phyloP scores from a whole-genome alignment of 2,329 filamentous ascomycete genomes.

The Aspergillus phoenicis region DNA sequence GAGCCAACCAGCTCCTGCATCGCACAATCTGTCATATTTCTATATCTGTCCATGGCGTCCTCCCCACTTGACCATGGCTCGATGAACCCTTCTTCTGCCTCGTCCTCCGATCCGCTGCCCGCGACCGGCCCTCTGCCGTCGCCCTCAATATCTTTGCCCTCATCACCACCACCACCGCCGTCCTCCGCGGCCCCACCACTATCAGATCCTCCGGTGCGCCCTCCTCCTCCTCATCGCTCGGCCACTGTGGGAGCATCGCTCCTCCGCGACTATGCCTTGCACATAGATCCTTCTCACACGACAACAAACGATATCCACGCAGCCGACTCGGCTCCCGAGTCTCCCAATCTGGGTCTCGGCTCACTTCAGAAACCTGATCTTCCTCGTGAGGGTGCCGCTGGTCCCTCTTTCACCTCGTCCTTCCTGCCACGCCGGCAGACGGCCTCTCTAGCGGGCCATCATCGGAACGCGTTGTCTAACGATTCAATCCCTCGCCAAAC shows the following conservation, averaged over 20 bases:
- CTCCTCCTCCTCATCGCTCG: conserved; percentile 25
- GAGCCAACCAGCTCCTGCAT: conserved; percentile 1
- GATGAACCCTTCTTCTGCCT: conserved; percentile 17
- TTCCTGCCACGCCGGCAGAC: conserved; percentile 40
- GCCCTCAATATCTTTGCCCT: conserved; percentile 18
- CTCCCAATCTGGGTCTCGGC: conserved; percentile 23
- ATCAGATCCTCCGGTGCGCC: conserved; percentile 30
- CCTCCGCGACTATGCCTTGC: conserved; percentile 47
- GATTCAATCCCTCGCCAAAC: conserved; percentile 76
- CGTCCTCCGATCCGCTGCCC: conserved; percentile 15
- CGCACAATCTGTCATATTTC: neutral
- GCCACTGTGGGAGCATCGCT: conserved; percentile 41
- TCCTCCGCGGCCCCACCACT: conserved; percentile 27
- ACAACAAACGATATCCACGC: conserved; percentile 37
- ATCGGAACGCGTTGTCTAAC: conserved; percentile 59
- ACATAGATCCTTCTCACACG: conserved; percentile 47
- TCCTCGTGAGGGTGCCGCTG: conserved; percentile 29
- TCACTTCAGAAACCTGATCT: conserved; percentile 24
- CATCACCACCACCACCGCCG: conserved; percentile 22
- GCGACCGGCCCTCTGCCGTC: conserved; percentile 16
- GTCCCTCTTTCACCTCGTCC: conserved; percentile 31
- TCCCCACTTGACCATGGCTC: conserved; percentile 20
- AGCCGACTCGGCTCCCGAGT: conserved; percentile 23
- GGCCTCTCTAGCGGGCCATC: conserved; percentile 38
- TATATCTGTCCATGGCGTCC: conserved; percentile 24